A percentile compares a stretch with the other conserved stretches of the same genome.
Evolutionary conservation across 371 early-diverging fungal species (phyloP).

Genomic region (Mucor lusitanicus): DNA sequence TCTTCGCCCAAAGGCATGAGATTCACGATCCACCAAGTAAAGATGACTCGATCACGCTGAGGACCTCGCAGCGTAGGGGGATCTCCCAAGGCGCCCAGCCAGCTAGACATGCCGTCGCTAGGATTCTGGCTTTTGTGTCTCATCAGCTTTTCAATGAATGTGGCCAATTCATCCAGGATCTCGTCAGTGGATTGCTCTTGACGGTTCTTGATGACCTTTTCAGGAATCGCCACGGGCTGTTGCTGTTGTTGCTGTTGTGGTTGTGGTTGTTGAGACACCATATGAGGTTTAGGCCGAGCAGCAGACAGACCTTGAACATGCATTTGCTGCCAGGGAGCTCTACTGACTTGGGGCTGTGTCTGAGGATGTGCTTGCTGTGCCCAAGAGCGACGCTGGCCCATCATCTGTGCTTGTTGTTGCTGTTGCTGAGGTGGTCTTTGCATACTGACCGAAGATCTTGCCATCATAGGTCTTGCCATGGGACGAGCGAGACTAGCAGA

Average conservation of each 20-base stretch:
- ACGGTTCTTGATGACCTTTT: constrained; percentile 1
- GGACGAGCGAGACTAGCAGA: not conserved
- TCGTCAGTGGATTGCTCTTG: constrained; percentile 27
- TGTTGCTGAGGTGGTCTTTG: not conserved
- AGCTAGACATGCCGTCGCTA: constrained; percentile 7
- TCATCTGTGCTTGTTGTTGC: not conserved
- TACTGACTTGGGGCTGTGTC: constrained; percentile 15
- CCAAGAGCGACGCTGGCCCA: constrained; percentile 29
- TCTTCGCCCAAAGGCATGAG: constrained; percentile 51
- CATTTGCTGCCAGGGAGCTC: constrained; percentile 36
- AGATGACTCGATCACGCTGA: constrained; percentile 32
- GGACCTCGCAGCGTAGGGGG: constrained; percentile 25
- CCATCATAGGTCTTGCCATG: constrained; percentile 11
- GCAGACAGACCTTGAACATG: constrained; percentile 27
- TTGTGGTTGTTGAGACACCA: not conserved
- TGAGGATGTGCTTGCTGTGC: constrained; percentile 40
- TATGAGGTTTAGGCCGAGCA: constrained; percentile 10
- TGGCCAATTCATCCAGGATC: constrained; percentile 19
- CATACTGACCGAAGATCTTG: not conserved
- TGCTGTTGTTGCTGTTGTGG: not conserved
- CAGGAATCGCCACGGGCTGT: not conserved
- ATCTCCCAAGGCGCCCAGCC: constrained; percentile 22
- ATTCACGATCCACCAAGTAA: constrained; percentile 60
- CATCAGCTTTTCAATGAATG: constrained; percentile 20
- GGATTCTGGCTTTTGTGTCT: constrained; percentile 1